Conservation (phyloP, 768 basidiomycete species). For the Punctularia strigosozonata region DNA sequence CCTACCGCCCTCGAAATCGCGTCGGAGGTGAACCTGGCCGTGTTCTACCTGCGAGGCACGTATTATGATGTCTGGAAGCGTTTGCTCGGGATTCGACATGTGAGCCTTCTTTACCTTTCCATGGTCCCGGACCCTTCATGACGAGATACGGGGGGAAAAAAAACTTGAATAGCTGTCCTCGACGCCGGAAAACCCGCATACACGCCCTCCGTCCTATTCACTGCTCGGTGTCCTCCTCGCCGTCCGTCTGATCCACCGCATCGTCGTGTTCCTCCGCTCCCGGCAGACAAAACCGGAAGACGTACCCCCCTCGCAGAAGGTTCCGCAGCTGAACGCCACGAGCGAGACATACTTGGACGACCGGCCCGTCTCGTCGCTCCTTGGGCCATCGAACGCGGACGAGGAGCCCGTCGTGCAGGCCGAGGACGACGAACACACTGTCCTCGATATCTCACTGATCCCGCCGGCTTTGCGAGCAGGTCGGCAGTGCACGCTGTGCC, state of each 20-base stretch:
- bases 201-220: slow-evolving; percentile 77
- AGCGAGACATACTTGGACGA: slow-evolving; percentile 45
- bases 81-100: slow-evolving; percentile 57
- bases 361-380: slow-evolving; percentile 43
- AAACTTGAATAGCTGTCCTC: slow-evolving; percentile 49
- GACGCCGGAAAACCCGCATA: slow-evolving; percentile 56
- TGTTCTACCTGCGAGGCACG: slow-evolving; percentile 72
- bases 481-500: slow-evolving; percentile 70
- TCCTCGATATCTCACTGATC: slow-evolving; percentile 47
- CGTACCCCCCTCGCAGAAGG: slow-evolving; percentile 18
- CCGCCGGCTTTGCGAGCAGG: slow-evolving; percentile 39
- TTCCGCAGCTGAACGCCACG: slow-evolving; percentile 21
- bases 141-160: neutral
- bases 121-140: neutral
- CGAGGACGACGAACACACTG: slow-evolving; percentile 60
- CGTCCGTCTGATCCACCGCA: slow-evolving; percentile 51
- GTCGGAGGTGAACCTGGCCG: slow-evolving; percentile 63
- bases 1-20: slow-evolving; percentile 43
- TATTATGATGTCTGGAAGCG: slow-evolving; percentile 69
- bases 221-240: slow-evolving; percentile 66
- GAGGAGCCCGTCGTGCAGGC: slow-evolving; percentile 41
- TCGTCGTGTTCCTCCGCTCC: slow-evolving; percentile 32
- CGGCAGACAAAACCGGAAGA: slow-evolving; percentile 12
- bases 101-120: slow-evolving; percentile 18
- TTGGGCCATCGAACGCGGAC: slow-evolving; percentile 40